phyloP scores from a whole-genome alignment of 2,329 filamentous ascomycete species.

The Aspergillus awamori region DNA sequence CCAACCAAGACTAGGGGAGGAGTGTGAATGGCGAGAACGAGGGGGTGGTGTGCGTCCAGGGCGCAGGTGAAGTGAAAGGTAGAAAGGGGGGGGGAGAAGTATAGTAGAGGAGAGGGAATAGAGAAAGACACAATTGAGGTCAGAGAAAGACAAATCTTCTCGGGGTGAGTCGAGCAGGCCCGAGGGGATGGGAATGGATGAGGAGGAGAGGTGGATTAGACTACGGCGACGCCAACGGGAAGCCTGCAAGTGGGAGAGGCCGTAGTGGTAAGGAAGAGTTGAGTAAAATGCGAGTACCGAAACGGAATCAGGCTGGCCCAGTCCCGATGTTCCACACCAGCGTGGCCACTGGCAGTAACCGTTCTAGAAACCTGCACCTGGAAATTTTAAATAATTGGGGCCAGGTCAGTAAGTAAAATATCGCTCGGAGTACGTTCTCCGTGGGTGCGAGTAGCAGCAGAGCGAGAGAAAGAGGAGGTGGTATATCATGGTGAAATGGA shows the following conservation, averaged over 20 bases:
- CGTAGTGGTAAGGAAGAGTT: conserved; percentile 7
- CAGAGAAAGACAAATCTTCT: conserved; percentile 9
- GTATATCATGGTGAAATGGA: not conserved
- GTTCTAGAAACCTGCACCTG: conserved; percentile 19
- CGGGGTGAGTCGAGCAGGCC: conserved; percentile 12
- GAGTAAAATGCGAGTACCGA: conserved; percentile 11
- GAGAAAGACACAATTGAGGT: conserved; percentile 3
- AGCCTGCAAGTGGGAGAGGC: conserved; percentile 4
- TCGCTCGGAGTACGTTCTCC: not conserved
- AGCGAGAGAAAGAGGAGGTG: not conserved
- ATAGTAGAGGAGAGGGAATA: conserved; percentile 19
- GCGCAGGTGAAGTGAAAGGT: conserved; percentile 14
- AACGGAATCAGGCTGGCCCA: conserved; percentile 13
- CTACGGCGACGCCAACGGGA: conserved; percentile 5
- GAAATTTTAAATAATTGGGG: conserved; percentile 14
- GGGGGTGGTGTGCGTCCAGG: not conserved
- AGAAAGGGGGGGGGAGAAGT: conserved; percentile 20
- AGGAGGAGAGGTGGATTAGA: conserved; percentile 9
- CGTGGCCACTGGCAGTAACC: conserved; percentile 21
- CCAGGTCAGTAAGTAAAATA: not conserved
- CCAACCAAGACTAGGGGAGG: conserved; percentile 16
- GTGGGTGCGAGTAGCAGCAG: not conserved
- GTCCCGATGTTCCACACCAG: conserved; percentile 18
- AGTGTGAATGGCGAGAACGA: conserved; percentile 22
- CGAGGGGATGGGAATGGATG: conserved; percentile 15